phyloP scores from a whole-genome alignment of 2,329 filamentous ascomycete species.

The Phaeosphaeriaceae sp. region DNA sequence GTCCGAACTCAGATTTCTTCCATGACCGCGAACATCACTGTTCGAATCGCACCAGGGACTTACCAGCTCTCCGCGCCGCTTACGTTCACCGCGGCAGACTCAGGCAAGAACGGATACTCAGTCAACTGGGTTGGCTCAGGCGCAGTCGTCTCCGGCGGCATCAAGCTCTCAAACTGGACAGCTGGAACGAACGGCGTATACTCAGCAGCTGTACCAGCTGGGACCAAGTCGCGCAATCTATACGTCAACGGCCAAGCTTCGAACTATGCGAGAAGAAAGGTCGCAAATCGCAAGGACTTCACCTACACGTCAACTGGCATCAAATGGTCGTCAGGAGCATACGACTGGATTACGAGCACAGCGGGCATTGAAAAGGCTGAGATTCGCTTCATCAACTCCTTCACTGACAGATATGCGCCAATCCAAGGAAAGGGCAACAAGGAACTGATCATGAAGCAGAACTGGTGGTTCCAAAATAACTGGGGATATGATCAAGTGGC shows the following conservation, averaged over 20 bases:
- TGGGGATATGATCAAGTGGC: constrained; percentile 20
- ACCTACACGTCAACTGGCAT: constrained; percentile 11
- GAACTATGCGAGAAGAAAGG: constrained; percentile 21
- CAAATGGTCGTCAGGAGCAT: constrained; percentile 13
- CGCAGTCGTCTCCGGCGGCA: constrained; percentile 15
- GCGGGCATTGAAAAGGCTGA: constrained; percentile 14
- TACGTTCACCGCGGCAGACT: constrained; percentile 15
- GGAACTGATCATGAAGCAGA: constrained; percentile 19
- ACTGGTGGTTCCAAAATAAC: constrained; percentile 19
- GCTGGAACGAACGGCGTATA: constrained; percentile 16
- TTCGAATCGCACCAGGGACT: constrained; percentile 12
- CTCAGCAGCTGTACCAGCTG: constrained; percentile 12
- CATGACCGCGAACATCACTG: constrained; percentile 13
- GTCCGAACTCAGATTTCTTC: constrained; percentile 11
- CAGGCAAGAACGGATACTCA: constrained; percentile 15
- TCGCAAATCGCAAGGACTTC: constrained; percentile 17
- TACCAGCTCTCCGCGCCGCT: constrained; percentile 15
- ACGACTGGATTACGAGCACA: constrained; percentile 22
- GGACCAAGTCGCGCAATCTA: constrained; percentile 18
- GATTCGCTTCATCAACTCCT: constrained; percentile 24
- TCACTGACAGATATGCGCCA: constrained; percentile 19
- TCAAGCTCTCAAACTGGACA: constrained; percentile 15
- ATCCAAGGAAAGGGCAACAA: constrained; percentile 14
- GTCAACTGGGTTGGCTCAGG: constrained; percentile 16
- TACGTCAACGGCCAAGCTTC: constrained; percentile 23